Evolutionary conservation across 345 rosid genomes (phyloP).

Genomic region (Dimocarpus longan): DNA sequence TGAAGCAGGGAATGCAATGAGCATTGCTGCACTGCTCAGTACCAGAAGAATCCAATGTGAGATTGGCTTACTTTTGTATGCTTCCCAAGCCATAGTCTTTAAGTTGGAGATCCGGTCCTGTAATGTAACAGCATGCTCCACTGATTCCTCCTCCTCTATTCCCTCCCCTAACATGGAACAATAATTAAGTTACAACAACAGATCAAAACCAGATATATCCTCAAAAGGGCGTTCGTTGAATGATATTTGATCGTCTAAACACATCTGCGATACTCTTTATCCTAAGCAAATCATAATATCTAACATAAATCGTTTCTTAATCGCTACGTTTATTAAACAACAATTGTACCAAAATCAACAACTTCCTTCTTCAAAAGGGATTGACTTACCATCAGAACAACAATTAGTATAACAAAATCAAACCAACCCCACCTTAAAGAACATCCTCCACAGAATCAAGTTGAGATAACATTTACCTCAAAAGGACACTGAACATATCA

Average conservation of each 20-base stretch:
- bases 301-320: too few relatives aligned
- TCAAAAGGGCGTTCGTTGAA: background rate
- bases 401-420: background rate
- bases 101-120: constrained; percentile 34
- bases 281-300: background rate
- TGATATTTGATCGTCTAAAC: background rate
- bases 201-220: background rate
- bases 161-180: constrained; percentile 24
- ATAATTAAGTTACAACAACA: background rate
- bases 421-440: background rate
- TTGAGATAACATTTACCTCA: background rate
- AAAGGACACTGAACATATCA: background rate
- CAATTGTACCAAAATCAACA: background rate
- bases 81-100: constrained; percentile 41
- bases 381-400: background rate
- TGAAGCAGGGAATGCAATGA: constrained; percentile 79
- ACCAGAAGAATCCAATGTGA: constrained; percentile 79
- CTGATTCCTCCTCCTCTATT: constrained; percentile 43
- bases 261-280: background rate
- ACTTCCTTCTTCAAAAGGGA: background rate
- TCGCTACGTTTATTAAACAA: background rate
- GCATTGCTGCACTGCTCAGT: constrained; percentile 60
- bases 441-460: background rate
- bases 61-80: constrained; percentile 56
- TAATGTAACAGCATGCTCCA: constrained; percentile 30